Base-by-base conservation (phyloP, 176 grass and related monocot genomes). In the Oryza officinalis region DNA sequence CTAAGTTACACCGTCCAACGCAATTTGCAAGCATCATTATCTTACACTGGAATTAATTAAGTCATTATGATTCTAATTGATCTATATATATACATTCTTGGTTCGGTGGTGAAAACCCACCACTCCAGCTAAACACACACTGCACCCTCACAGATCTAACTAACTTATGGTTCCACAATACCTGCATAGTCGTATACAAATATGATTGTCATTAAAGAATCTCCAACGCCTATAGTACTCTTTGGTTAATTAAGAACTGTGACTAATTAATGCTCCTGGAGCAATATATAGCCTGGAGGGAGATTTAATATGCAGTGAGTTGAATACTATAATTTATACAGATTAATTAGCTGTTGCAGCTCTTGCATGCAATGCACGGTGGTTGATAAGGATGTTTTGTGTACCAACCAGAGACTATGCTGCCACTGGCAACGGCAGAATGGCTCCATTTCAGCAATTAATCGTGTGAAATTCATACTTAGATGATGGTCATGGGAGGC, bases 1-100 rank as follows among this genome's bases (percentile, higher is more conserved):
- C 35, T 72, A 72, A 82, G 13, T 82, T 63, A 71, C 68, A 71
- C 25, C 3, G 18, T 14, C 59, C 80, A 5, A 44, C 26, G 59
- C 4, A 61, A 65, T 44, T 26, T 44, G 60, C 8, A 27, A 28
- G 52, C 25, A 82, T 45, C 54, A 60, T 61, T 27, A 82, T 54
- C 49, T 54, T 54, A 54, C 18, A 17, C 49, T 54, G 5, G 5
- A 54, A 20, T 54, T 54, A 54, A 54, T 54, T 54, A 54, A 17
- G 49, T 54, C 49, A 20, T 54, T 54, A 54, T 20, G 49, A 20
- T 17, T 20, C 1, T 18, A 54, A 54, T 54, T 54, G 15, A 17
- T 35, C 0, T 33, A 5, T 33, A 33, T 35, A 32, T 32, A 32
- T 32, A 52, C 49, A 52, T 54, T 54, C 49, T 17, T 18, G 49